Base-by-base conservation (phyloP, 345 rosid genomes). In the Gossypium raimondii region DNA sequence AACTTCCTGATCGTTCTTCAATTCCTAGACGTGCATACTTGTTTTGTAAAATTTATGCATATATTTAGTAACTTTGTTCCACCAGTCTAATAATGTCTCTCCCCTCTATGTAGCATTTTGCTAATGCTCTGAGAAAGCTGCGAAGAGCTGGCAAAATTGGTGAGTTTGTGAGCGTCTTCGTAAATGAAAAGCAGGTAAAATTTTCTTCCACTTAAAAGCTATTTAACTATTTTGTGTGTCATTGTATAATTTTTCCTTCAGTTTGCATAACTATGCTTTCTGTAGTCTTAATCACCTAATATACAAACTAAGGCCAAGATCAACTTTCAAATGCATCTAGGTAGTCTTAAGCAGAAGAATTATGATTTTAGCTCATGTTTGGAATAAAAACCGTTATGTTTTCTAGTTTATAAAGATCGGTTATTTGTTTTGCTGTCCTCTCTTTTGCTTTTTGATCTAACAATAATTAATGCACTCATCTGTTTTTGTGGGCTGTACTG, bases 111-210 rank as follows among this genome's bases (percentile, higher is more conserved):
- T 82, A 94, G 98, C 71, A 76, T 74, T 94, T 94, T 84, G 93
- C 90, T 65, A 69, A 74, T 75, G 84, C 84, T 22, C 73, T 92
- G 83, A 89, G 98, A 84, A 87, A 81, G 83, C 81, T 92, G 78
- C 93, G 98, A 67, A 87, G 98, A 89, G 89, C 93, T 79, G 97
- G 98, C 22, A 87, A 86, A 86, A 79, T 94, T 76, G 94, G 98
- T 60, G 98, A 94, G 79, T 94, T 94, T 82, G 97, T 94, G 56
- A 87, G 90, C 72, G 84, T 94, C 75, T 94, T 87, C 86, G 87
- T 88, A 61, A 91, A 94, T 73, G 97, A 91, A 84, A 94, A 89
- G 84, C 98, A 94, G 97, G 98, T 94, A 85, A 67, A 44, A 76
- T 79, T 25, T 78, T 74, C 18, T 67, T 64, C 56, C 75, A 51